Conservation (phyloP, 768 basidiomycete genomes). For the Stropharia rugosoannulata region DNA sequence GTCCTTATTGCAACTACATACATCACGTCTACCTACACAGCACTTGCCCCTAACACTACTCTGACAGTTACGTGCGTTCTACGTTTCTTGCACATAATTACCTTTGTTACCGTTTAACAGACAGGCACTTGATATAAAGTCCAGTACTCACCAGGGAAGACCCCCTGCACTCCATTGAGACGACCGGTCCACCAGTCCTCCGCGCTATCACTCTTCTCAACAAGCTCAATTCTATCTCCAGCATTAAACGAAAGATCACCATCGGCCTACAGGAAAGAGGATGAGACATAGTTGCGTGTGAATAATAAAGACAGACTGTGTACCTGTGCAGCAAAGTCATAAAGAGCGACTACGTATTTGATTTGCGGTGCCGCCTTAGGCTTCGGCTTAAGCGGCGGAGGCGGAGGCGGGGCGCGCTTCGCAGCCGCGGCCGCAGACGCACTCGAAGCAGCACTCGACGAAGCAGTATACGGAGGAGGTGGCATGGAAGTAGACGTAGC, state of each 20-base stretch:
- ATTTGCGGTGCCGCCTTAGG: conserved; percentile 64
- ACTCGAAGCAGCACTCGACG: conserved; percentile 14
- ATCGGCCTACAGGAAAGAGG: conserved; percentile 53
- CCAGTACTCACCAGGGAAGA: conserved; percentile 73
- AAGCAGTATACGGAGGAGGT: conserved; percentile 34
- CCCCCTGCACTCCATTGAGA: conserved; percentile 78
- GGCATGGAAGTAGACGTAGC: conserved; percentile 32
- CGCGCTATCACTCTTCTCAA: conserved; percentile 75
- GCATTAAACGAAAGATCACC: conserved; percentile 89
- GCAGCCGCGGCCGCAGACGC: conserved; percentile 39
- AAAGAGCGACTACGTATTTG: conserved; percentile 88
- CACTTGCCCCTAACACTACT: too few species aligned
- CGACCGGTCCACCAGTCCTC: conserved; percentile 99
- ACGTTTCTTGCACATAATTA: conserved; percentile 66
- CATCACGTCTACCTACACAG: background rate
- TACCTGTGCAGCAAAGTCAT: conserved; percentile 90
- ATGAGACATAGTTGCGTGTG: background rate
- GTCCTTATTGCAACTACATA: conserved; percentile 16
- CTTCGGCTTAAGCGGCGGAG: conserved; percentile 88
- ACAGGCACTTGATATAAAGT: background rate
- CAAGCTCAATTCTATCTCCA: conserved; percentile 89
- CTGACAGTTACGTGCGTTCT: conserved; percentile 5
- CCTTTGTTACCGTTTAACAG: conserved; percentile 33
- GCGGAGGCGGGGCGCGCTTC: conserved; percentile 87
- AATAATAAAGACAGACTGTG: conserved; percentile 23